Evolutionary conservation across 352 stramenopile genomes (phyloP).

Genomic region (Phytopythium boreale): DNA sequence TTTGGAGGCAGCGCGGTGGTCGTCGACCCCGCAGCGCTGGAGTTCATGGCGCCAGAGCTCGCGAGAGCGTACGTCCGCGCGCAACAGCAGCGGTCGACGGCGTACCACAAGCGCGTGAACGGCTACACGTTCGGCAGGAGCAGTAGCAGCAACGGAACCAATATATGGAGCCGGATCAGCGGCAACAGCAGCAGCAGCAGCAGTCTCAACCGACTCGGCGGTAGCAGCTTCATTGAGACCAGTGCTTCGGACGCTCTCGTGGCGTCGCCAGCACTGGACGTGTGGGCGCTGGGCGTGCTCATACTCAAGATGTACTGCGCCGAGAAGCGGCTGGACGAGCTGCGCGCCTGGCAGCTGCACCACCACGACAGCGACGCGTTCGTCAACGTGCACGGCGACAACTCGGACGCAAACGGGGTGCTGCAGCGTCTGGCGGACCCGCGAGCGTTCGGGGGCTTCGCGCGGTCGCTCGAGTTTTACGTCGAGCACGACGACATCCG

Average conservation of each 20-base stretch:
- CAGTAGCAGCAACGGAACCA: not conserved
- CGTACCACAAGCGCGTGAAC: not conserved
- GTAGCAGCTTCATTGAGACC: not conserved
- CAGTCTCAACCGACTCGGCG: not conserved
- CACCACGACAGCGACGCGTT: conserved; percentile 11
- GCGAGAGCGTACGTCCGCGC: conserved; percentile 13
- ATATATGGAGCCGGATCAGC: not conserved
- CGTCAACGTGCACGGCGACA: not conserved
- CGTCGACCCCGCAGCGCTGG: conserved; percentile 14
- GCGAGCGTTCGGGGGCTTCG: conserved; percentile 29
- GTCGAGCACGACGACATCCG: conserved; percentile 42
- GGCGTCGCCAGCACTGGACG: conserved; percentile 38
- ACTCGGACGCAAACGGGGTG: conserved; percentile 10
- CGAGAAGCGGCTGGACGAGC: conserved; percentile 44
- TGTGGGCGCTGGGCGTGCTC: conserved; percentile 59
- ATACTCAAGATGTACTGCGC: conserved; percentile 55
- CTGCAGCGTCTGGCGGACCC: conserved; percentile 28
- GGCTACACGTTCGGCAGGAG: conserved; percentile 7
- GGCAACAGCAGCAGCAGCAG: conserved; percentile 1
- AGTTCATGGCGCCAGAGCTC: conserved; percentile 52
- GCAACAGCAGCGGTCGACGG: conserved; percentile 1
- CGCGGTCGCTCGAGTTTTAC: conserved; percentile 47
- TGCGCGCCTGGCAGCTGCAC: conserved; percentile 27
- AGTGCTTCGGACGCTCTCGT: conserved; percentile 3
- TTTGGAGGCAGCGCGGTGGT: not conserved